Evolutionary conservation across 139 green algal genomes (phyloP), one percentile per base, ranked within the genome.

Genomic region (Gonium pectorale): DNA sequence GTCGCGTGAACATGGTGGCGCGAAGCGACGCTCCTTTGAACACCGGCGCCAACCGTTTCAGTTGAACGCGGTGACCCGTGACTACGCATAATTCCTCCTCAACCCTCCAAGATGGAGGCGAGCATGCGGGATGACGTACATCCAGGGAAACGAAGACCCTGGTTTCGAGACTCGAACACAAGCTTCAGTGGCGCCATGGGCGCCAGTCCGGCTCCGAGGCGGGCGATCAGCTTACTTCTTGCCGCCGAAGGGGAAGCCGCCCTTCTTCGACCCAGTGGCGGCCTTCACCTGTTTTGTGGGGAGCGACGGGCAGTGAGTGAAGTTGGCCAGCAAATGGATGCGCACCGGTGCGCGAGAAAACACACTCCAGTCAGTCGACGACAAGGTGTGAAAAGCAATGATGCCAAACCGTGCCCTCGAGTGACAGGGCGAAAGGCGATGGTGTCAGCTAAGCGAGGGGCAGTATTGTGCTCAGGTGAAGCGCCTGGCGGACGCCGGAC

Each of bases 161-260:
- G 46, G 15, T 54, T 54, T 54, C 13, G 46, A 54, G 11, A 15
- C 56, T 35, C 2, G 24, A 64, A 35, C 2, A 64, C 15, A 64
- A 24, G 19, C 19, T 27, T 9, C 9, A n/a, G n/a, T n/a, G n/a
- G n/a, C n/a, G n/a, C n/a, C n/a, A n/a, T n/a, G n/a, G n/a, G n/a
- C n/a, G n/a, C n/a, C n/a, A n/a, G n/a, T n/a, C n/a, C n/a, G n/a
- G n/a, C n/a, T n/a, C n/a, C n/a, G n/a, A n/a, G n/a, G n/a, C n/a
- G n/a, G 2, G 7, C 1, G 15, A 35, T 26, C 60, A 26, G 74
- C 9, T 70, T 60, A 82, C 59, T 82, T 82, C 75, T 82, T 82
- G 75, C 75, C 73, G 73, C 54, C 59, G 56, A 82, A 82, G 37
- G 38, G 54, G 75, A 71, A 72, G 75, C 75, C 75, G 11, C 75